Evolutionary conservation across 2,329 filamentous ascomycete genomes (phyloP).

Genomic region (Aspergillus sp.): DNA sequence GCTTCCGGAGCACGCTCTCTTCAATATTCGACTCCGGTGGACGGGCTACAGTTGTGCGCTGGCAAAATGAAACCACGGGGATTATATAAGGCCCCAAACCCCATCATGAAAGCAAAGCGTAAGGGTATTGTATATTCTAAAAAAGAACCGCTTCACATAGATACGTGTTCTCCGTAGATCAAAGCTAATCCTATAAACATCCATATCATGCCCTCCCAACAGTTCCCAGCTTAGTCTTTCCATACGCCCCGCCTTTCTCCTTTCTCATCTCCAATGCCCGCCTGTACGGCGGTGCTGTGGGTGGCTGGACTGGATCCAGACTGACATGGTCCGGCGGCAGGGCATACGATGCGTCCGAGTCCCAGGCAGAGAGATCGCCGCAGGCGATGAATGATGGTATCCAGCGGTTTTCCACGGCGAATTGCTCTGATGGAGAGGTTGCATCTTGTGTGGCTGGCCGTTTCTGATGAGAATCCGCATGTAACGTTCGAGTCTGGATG

Average conservation of each 20-base stretch:
- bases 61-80: too few species aligned
- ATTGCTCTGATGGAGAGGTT: constrained; percentile 10
- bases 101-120: too few species aligned
- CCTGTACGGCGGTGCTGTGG: constrained; percentile 92
- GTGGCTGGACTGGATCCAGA: constrained; percentile 86
- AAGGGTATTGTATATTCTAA: too few species aligned
- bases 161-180: too few species aligned
- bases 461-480: constrained; percentile 21
- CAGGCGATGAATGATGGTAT: constrained; percentile 96
- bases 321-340: constrained; percentile 79
- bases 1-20: too few species aligned
- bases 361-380: constrained; percentile 87
- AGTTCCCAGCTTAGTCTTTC: constrained; percentile 52
- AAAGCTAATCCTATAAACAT: too few species aligned
- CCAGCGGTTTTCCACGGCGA: constrained; percentile 55
- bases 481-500: constrained; percentile 26
- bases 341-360: constrained; percentile 90
- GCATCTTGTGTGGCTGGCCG: constrained; percentile 14
- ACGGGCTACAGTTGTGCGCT: too few species aligned
- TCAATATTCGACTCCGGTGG: too few species aligned
- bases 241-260: constrained; percentile 65
- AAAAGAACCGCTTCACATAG: too few species aligned
- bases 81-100: too few species aligned
- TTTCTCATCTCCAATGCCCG: constrained; percentile 77
- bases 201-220: constrained; percentile 16